A percentile compares a stretch with the other conserved stretches of the same genome.
Conservation (phyloP, 116 monocot genomes). For the Papilionanthe hybrid region DNA sequence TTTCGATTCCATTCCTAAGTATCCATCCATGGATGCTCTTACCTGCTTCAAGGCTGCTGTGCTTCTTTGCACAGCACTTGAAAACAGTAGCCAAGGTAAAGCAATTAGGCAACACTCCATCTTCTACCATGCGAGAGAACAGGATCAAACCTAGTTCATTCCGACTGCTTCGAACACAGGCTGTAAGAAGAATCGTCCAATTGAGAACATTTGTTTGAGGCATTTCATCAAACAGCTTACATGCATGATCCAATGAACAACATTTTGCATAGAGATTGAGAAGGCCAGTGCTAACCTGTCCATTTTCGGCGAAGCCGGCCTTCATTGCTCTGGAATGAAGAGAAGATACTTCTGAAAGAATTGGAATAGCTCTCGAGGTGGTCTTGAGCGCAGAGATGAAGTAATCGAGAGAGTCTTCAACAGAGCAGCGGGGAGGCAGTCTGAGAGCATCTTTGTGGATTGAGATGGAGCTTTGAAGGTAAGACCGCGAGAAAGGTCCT, state of each 20-base stretch:
- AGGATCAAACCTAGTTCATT: conserved; percentile 25
- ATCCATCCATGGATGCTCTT: conserved; percentile 71
- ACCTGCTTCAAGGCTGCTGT: conserved; percentile 15
- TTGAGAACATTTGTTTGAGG: conserved; percentile 19
- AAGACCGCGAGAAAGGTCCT: background rate
- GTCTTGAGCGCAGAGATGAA: conserved; percentile 23
- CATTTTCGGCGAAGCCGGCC: conserved; percentile 17
- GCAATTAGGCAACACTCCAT: conserved; percentile 33
- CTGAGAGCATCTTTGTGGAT: background rate
- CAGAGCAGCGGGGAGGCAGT: conserved; percentile 2
- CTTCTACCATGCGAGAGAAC: conserved; percentile 34
- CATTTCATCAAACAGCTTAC: conserved; percentile 54
- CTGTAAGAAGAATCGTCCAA: too few relatives aligned
- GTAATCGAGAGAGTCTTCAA: conserved; percentile 7
- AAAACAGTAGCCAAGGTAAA: conserved; percentile 54
- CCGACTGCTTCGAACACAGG: background rate
- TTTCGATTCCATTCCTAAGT: conserved; percentile 31
- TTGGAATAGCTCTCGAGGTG: background rate
- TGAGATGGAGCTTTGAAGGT: background rate
- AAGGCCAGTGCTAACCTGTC: conserved; percentile 22
- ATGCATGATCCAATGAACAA: conserved; percentile 23
- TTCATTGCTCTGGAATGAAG: conserved; percentile 47
- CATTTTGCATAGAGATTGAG: conserved; percentile 26
- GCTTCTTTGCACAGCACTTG: conserved; percentile 37
- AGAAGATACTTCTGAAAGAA: conserved; percentile 17